Conservation (phyloP, 176 grass and related monocot genomes). For the Triticum turgidum region DNA sequence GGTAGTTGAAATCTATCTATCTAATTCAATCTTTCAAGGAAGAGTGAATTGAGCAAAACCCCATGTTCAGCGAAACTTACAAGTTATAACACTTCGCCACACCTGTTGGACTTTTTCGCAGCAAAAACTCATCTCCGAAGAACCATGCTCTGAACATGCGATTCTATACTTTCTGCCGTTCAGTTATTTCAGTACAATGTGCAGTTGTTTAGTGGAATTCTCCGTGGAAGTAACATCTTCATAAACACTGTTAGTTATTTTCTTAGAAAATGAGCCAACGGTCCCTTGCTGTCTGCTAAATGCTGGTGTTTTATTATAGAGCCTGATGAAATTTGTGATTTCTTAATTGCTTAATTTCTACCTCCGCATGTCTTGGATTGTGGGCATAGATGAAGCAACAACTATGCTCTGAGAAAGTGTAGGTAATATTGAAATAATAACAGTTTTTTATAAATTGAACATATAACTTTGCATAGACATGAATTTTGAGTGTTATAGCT, state of each 20-base stretch:
- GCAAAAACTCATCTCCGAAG: not conserved
- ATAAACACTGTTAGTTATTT: not conserved
- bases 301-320: not conserved
- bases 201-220: not conserved
- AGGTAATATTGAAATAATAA: not conserved
- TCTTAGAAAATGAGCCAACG: not conserved
- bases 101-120: not conserved
- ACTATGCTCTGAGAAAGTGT: not conserved
- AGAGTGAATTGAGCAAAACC: not conserved
- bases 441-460: slow-evolving; percentile 1
- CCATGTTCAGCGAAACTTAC: not conserved
- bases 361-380: not conserved
- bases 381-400: slow-evolving; percentile 15
- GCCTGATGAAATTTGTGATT: not conserved
- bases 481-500: not conserved
- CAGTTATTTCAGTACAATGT: not conserved
- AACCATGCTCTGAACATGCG: not conserved
- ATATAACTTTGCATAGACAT: not conserved
- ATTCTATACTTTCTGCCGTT: not conserved
- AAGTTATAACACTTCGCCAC: not conserved
- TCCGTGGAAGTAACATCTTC: not conserved
- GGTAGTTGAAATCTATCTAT: not conserved
- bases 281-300: not conserved
- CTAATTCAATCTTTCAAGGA: not conserved
- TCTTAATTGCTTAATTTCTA: not conserved